These are phyloP conservation scores for Pulicaria dysenterica DNA, from an alignment of 129 eudicot genomes.

Conservation along the genomic window DNA sequence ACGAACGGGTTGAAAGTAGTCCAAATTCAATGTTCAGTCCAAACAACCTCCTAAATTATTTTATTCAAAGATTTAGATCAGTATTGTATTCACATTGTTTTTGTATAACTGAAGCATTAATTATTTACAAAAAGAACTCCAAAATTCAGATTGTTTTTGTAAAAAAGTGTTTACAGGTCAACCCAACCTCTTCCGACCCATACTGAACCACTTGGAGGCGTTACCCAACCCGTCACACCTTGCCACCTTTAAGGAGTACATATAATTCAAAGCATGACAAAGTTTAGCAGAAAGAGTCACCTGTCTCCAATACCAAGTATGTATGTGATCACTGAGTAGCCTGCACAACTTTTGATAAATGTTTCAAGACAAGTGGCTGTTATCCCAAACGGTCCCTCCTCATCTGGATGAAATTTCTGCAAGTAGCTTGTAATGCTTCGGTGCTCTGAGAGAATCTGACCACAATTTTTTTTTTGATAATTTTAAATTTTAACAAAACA, in stretches of 20 bases:
- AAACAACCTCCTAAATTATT: too few relatives aligned
- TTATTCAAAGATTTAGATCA: too few relatives aligned
- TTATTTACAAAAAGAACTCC: not conserved
- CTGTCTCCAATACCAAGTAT: slow-evolving; percentile 99
- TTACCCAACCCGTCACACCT: not conserved
- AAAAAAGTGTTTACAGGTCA: not conserved
- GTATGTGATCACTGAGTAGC: slow-evolving; percentile 96
- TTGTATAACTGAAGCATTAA: not conserved
- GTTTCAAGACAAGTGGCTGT: slow-evolving; percentile 97
- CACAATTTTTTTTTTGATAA: too few relatives aligned
- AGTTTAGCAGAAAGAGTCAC: slow-evolving; percentile 35
- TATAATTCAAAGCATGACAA: not conserved
- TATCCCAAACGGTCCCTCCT: slow-evolving; percentile 96
- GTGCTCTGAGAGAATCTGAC: slow-evolving; percentile 89
- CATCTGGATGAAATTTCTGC: slow-evolving; percentile 97
- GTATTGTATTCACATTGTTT: not conserved
- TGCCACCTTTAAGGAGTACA: not conserved
- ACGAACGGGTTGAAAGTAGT: too few relatives aligned
- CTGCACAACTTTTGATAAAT: slow-evolving; percentile 98
- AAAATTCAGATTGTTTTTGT: not conserved
- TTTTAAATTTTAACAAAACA: not conserved
- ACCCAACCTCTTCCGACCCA: not conserved
- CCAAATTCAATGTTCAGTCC: too few relatives aligned
- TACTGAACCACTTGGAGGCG: not conserved
- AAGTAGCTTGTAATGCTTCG: slow-evolving; percentile 93